Base-by-base conservation (phyloP, 2,329 filamentous ascomycete species). In the Calonectria hongkongensis region DNA sequence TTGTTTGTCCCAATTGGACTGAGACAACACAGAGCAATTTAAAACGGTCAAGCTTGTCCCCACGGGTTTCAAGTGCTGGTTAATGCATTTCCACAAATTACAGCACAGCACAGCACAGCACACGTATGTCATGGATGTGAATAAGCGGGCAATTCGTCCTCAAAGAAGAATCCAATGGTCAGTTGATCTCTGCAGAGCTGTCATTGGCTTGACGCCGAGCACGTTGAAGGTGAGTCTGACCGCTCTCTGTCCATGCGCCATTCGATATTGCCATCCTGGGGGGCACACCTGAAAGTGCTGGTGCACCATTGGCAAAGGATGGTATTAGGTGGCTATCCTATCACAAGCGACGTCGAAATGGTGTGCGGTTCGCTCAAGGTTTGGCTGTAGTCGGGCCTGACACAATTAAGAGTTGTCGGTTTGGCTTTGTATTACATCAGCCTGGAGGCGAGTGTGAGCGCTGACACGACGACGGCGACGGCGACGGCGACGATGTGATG, bases 181-280 rank as follows among this genome's bases (percentile, higher is more conserved):
- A 67, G 64, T 67, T 71, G 69, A 56, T 48, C 36, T 27, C 30
- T 28, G 63, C 48, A 43, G 36, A 67, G 54, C 54, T 71, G 63
- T 36, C 33, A 51, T 51, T 41, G 18, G 50, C 68, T 45, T 43
- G 63, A 30, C 45, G 47, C 36, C 50, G 33, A 43, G 18, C 58
- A 41, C 25, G n/a, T 47, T 15, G 18, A 16, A 18, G 39, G 43
- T 16, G 36, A 62, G 54, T 36, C 63, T 67, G 69, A 67, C 63
- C 63, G 63, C 54, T 66, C 33, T 62, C 51, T n/a, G 28, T 66
- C 58, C 58, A 27, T 63, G 25, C 12, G 27, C 39, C 50, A n/a
- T 63, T 15, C 25, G 27, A 45, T 21, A 47, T 25, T 63, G 66
- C 54, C 45, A 63, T 58, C 30, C 30, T 5, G 12, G 33, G 66